Evolutionary conservation across 2,329 filamentous ascomycete species (phyloP).

Genomic region (Pleoardoris graminearum): DNA sequence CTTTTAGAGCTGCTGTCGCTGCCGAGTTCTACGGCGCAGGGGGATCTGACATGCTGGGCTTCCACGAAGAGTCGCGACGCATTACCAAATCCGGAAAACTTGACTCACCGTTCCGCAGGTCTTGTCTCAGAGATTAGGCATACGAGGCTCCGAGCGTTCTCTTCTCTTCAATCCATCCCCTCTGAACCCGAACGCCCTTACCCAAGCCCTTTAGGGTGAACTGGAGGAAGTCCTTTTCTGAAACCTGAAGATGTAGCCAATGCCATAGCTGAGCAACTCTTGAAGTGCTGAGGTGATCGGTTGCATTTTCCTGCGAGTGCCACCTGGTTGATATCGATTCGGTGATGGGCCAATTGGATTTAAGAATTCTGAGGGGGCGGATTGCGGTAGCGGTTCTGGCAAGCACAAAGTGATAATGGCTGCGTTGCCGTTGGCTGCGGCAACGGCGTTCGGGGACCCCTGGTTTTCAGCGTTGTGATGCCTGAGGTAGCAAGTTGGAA

Average conservation of each 20-base stretch:
- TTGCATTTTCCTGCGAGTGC: slow-evolving; percentile 41
- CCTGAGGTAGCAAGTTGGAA: background rate
- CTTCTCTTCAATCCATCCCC: slow-evolving; percentile 50
- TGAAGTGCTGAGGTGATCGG: slow-evolving; percentile 46
- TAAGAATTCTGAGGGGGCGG: slow-evolving; percentile 46
- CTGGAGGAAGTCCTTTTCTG: slow-evolving; percentile 43
- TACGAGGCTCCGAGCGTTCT: slow-evolving; percentile 48
- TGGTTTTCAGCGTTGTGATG: background rate
- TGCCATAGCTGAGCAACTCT: slow-evolving; percentile 47
- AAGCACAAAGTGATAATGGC: slow-evolving; percentile 10
- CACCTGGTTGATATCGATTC: slow-evolving; percentile 36
- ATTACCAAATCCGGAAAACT: too few relatives aligned
- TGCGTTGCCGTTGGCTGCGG: background rate
- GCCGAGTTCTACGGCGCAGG: too few relatives aligned
- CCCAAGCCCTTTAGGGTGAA: slow-evolving; percentile 34
- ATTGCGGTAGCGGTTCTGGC: slow-evolving; percentile 21
- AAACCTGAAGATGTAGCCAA: slow-evolving; percentile 46
- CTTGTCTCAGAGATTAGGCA: slow-evolving; percentile 47
- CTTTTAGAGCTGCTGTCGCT: too few relatives aligned
- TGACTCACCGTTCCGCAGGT: slow-evolving; percentile 49
- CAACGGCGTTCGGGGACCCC: background rate
- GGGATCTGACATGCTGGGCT: too few relatives aligned
- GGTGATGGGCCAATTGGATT: slow-evolving; percentile 54
- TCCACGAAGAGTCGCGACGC: slow-evolving; percentile 62
- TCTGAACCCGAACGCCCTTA: slow-evolving; percentile 49